Evolutionary conservation across 345 rosid genomes (phyloP).

Genomic region (Citrus medica): DNA sequence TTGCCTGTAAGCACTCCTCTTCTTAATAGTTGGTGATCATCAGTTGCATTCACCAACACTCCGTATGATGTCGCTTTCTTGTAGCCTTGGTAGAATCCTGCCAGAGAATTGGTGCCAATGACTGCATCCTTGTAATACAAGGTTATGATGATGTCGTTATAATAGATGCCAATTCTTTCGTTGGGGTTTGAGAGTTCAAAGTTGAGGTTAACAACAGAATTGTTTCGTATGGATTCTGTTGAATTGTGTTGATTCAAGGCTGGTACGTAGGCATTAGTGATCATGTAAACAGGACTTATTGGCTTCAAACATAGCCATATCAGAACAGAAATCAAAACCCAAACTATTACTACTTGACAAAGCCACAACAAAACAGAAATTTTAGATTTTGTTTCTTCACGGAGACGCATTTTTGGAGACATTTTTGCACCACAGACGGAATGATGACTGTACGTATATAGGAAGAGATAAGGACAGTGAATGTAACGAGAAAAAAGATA

Average conservation of each 20-base stretch:
- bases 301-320: conserved; percentile 3
- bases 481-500: not conserved
- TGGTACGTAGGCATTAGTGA: conserved; percentile 1
- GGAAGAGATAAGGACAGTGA: too few relatives aligned
- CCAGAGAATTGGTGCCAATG: not conserved
- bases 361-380: not conserved
- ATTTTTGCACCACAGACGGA: not conserved
- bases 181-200: conserved; percentile 14
- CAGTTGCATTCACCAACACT: not conserved
- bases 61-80: not conserved
- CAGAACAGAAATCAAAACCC: not conserved
- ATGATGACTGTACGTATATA: not conserved
- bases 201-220: not conserved
- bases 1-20: not conserved
- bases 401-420: not conserved
- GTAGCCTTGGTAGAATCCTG: conserved; percentile 13
- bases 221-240: not conserved
- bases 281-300: not conserved
- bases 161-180: not conserved
- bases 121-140: not conserved
- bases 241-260: conserved; percentile 5
- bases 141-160: not conserved
- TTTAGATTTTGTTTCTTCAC: not conserved
- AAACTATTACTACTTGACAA: not conserved
- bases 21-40: not conserved